A percentile compares a stretch with the other conserved stretches of the same genome.
Evolutionary conservation across 176 grass and related monocot genomes (phyloP).

Genomic region (Zoysia japonica): DNA sequence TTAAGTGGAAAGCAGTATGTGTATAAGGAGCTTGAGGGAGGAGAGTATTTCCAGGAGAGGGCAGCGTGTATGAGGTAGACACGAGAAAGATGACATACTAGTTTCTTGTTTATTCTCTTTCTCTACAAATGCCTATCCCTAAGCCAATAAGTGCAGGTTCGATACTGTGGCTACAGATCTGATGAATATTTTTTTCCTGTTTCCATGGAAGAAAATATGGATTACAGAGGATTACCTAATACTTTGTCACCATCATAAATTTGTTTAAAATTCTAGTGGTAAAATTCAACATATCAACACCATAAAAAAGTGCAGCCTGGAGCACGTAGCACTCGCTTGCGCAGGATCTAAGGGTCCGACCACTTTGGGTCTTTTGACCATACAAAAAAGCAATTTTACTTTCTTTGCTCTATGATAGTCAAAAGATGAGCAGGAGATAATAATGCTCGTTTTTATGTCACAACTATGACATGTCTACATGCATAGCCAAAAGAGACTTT

Average conservation of each 20-base stretch:
- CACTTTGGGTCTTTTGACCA: not conserved
- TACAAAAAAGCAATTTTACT: not conserved
- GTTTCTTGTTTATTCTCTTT: no score
- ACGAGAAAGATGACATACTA: no score
- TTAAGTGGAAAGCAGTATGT: no score
- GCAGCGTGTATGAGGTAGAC: no score
- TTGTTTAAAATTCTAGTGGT: constrained; percentile 17
- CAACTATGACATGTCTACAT: constrained; percentile 7
- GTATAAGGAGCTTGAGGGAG: no score
- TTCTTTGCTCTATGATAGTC: not conserved
- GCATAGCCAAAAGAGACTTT: constrained; percentile 4
- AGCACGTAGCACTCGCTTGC: no score
- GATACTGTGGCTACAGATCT: not conserved
- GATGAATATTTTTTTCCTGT: not conserved
- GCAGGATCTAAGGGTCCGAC: no score
- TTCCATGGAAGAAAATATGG: constrained; percentile 15
- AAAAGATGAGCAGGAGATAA: not conserved
- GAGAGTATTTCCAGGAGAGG: no score
- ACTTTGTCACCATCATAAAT: not conserved
- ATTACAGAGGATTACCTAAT: not conserved
- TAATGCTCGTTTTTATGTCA: not conserved
- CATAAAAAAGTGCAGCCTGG: not conserved
- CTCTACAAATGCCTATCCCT: not conserved
- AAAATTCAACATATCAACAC: constrained; percentile 16
- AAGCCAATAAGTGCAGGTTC: not conserved